Evolutionary conservation across 1,284 basidiomycete species (phyloP).

Genomic region (Fomitopsis pinicola): DNA sequence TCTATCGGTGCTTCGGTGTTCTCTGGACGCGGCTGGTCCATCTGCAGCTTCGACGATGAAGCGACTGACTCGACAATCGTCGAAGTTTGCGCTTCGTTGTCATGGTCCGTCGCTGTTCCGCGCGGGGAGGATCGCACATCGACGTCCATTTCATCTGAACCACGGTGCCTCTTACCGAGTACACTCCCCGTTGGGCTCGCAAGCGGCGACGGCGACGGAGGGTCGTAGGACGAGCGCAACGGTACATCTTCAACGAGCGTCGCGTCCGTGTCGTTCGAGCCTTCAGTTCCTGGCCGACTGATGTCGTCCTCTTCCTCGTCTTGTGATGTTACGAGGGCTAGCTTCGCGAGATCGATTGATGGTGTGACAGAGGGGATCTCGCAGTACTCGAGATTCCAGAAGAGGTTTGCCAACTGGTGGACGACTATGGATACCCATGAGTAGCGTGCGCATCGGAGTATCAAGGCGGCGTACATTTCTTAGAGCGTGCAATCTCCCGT

Average conservation of each 20-base stretch:
- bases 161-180: conserved; percentile 68
- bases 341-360: conserved; percentile 82
- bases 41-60: conserved; percentile 20
- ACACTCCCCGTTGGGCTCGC: conserved; percentile 42
- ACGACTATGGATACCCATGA: conserved; percentile 52
- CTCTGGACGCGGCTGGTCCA: conserved; percentile 36
- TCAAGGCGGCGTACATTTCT: conserved; percentile 58
- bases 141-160: conserved; percentile 43
- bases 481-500: conserved; percentile 78
- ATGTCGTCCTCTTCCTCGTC: conserved; percentile 83
- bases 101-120: not conserved
- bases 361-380: conserved; percentile 74
- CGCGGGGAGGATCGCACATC: conserved; percentile 14
- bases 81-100: not conserved
- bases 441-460: conserved; percentile 6
- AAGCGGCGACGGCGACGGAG: conserved; percentile 20
- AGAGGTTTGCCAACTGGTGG: conserved; percentile 72
- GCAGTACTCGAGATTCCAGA: conserved; percentile 71
- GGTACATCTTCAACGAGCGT: conserved; percentile 76
- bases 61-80: conserved; percentile 4
- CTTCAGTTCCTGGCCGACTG: conserved; percentile 64
- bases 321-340: conserved; percentile 87
- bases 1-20: conserved; percentile 30
- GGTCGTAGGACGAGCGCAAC: conserved; percentile 21
- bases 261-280: conserved; percentile 80